Base-by-base conservation (phyloP, 768 basidiomycete species). In the Tylopilus balloui region DNA sequence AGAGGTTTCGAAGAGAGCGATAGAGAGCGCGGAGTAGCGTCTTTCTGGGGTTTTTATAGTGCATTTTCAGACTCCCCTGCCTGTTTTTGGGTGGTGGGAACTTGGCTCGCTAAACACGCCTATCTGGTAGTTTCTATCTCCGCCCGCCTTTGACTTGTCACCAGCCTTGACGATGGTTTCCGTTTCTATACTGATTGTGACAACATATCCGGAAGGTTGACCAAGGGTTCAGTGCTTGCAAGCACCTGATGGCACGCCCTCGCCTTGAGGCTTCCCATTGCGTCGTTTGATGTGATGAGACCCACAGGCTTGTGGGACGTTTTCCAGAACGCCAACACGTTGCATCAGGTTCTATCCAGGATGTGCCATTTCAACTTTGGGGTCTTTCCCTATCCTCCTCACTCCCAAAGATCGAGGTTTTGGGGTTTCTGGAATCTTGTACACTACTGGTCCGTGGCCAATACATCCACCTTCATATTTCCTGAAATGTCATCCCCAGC, bases 11-110 rank as follows among this genome's bases (percentile, higher is more conserved):
- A 12, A 54, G 34, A 56, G 42, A 63, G 36, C 56, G 41, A 55
- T 49, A 42, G 15, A 14, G 49, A 28, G 45, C 15, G 25, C 45
- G 5, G 14, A 48, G n/a, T 48, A 57, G 57, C 50, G 55, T 65
- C 59, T 47, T 54, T 15, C 40, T 21, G 31, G n/a, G 41, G 51
- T 55, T 67, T 52, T 67, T 67, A 67, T 67, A 67, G 32, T 49
- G 37, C 8, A 41, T 51, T 68, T 69, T 65, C 67, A 69, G 65
- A 67, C 67, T 68, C 62, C 62, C 29, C 62, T 56, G 14, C 39
- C 66, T 60, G 42, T 48, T 59, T 66, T 66, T 52, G 62, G 64
- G 35, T 41, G 47, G 46, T 44, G 42, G 50, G 55, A 53, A 57
- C 4, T 40, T 11, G 14, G n/a, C n/a, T n/a, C n/a, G n/a, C n/a